Base-by-base conservation (phyloP, 257 asterid species). In the Solanum virginianum region DNA sequence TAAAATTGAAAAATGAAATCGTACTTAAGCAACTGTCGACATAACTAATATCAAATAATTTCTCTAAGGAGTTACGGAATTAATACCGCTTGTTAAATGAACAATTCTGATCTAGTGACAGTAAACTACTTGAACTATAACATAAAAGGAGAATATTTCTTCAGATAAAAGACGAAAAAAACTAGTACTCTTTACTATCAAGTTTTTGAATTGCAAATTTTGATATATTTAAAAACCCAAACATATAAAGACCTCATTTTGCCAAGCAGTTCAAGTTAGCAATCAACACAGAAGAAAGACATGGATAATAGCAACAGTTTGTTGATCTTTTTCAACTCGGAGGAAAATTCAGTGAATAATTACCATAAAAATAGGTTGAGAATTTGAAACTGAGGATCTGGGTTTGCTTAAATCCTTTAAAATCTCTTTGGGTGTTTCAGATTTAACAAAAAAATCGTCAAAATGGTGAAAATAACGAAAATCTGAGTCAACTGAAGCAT, bases 281-380 rank as follows among this genome's bases (percentile, higher is more conserved):
- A 8, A 87, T 82, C 99, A 98, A 94, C 8, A 94, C 92, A 0
- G 89, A 88, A 1, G 97, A 94, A 0, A 92, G 55, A 86, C 86
- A 88, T 93, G 97, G 88, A 94, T 66, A 59, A 93, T 87, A 20
- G 90, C 91, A 7, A 94, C 92, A 60, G 83, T 57, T 59, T 94
- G 93, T 18, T 84, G 90, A 89, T 86, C 71, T 13, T 43, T 29
- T 85, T 89, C 74, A 71, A 94, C 85, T 68, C 98, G 91, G 87
- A 94, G 93, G 87, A 95, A 96, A 77, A 77, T 97, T 96, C 80
- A 95, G 86, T 1, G 99, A 94, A 90, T 91, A 96, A 88, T 89
- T 93, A 32, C 95, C 95, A 7, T 89, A 54, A 11, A 94, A 9
- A 96, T 84, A 14, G 92, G 88, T 86, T 96, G 99, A 62, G 93